Evolutionary conservation across 768 basidiomycete species (phyloP).

Genomic region (Cystobasidium onofrii): DNA sequence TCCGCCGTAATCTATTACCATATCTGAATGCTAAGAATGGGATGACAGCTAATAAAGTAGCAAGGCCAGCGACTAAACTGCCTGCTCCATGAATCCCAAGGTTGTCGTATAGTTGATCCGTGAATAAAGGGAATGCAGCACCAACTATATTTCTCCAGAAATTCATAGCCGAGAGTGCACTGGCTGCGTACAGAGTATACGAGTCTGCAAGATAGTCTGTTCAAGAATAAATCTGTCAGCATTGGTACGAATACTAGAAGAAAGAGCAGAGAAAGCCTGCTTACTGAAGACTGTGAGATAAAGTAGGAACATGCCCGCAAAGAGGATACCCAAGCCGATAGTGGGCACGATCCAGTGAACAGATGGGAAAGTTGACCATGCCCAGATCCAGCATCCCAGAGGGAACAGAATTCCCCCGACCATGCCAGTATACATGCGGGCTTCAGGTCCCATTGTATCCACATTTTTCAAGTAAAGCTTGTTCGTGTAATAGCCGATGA

Average conservation of each 20-base stretch:
- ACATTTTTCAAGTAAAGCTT: slow-evolving; percentile 9
- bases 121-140: slow-evolving; percentile 17
- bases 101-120: background rate
- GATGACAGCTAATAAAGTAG: slow-evolving; percentile 10
- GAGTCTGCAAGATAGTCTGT: slow-evolving; percentile 7
- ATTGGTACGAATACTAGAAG: too few relatives aligned
- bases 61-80: slow-evolving; percentile 11
- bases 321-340: slow-evolving; percentile 39
- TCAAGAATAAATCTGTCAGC: background rate
- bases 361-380: slow-evolving; percentile 41
- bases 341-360: slow-evolving; percentile 46
- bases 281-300: slow-evolving; percentile 23
- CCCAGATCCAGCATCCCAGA: slow-evolving; percentile 44
- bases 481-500: background rate
- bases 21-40: slow-evolving; percentile 16
- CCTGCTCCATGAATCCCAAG: slow-evolving; percentile 27
- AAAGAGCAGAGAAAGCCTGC: too few relatives aligned
- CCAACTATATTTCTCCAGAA: slow-evolving; percentile 16
- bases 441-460: slow-evolving; percentile 5
- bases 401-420: slow-evolving; percentile 8
- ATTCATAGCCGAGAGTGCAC: slow-evolving; percentile 17
- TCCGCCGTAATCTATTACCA: slow-evolving; percentile 4
- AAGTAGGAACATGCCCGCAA: slow-evolving; percentile 4
- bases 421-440: slow-evolving; percentile 18
- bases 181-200: slow-evolving; percentile 7